Percentiles rank a stretch among this genome's conserved stretches.
These are phyloP conservation scores for Colletotrichum tropicicola DNA, from an alignment of 2,329 filamentous ascomycete species.

Conservation along the genomic window DNA sequence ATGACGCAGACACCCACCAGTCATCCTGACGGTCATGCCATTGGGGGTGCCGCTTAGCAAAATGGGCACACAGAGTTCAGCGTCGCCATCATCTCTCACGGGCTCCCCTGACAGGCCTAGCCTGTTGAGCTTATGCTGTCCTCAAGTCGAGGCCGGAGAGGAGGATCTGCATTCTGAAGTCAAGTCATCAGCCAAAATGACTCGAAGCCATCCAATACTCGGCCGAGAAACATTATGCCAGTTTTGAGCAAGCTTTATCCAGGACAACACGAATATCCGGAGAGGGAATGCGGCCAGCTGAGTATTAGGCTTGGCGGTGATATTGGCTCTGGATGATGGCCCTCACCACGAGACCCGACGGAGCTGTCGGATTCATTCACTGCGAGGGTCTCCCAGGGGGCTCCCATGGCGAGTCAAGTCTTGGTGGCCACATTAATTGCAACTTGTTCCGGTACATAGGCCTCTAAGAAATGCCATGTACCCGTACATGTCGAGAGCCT, in stretches of 20 bases:
- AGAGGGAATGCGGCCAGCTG: too few species aligned
- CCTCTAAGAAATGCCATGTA: neutral
- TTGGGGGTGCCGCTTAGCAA: neutral
- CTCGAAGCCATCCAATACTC: conserved; percentile 10
- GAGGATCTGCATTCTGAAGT: neutral
- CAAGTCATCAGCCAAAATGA: neutral
- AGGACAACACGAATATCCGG: neutral
- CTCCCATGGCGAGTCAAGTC: neutral
- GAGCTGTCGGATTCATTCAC: neutral
- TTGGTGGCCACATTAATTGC: neutral
- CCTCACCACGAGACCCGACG: neutral
- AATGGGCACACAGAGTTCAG: conserved; percentile 1
- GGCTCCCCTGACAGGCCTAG: neutral
- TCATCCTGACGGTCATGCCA: neutral
- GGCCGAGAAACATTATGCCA: neutral
- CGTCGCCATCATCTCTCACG: neutral
- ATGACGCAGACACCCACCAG: too few species aligned
- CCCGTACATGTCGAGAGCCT: neutral
- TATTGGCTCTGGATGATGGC: conserved; percentile 5
- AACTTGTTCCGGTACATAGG: neutral
- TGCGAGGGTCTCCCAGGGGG: neutral
- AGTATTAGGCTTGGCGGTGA: conserved; percentile 11
- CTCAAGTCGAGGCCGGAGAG: neutral
- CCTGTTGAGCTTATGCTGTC: neutral
- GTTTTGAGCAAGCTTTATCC: neutral